Percentiles rank a stretch among this genome's conserved stretches.
phyloP scores from a whole-genome alignment of 2,329 filamentous ascomycete genomes.

The Talaromyces atroroseus region DNA sequence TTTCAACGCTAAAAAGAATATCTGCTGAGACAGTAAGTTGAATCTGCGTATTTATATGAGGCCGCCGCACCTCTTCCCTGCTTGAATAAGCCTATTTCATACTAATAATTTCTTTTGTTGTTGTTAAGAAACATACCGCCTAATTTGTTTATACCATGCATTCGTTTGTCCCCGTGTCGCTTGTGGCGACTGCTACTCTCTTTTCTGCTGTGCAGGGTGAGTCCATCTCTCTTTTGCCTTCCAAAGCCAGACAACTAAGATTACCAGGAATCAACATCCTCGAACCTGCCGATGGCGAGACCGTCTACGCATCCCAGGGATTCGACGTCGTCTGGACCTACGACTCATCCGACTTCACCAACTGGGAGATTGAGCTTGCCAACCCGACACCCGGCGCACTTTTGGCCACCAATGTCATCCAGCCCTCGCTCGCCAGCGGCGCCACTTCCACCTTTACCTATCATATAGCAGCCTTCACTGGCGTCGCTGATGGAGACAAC shows the following conservation, averaged over 20 bases:
- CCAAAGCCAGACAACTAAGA: background rate
- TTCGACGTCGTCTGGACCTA: conserved; percentile 14
- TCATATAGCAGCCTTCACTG: conserved; percentile 7
- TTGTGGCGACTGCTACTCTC: conserved; percentile 10
- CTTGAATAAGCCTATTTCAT: background rate
- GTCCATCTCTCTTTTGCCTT: background rate
- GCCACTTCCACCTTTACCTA: conserved; percentile 7
- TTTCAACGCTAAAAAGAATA: background rate
- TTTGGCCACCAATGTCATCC: conserved; percentile 10
- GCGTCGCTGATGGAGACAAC: conserved; percentile 7
- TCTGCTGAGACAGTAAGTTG: background rate
- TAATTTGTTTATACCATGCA: conserved; percentile 6
- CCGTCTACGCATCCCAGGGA: conserved; percentile 9
- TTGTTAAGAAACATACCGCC: background rate
- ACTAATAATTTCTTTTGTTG: conserved; percentile 6
- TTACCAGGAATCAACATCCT: conserved; percentile 9
- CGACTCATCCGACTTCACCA: conserved; percentile 10
- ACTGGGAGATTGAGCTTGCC: conserved; percentile 14
- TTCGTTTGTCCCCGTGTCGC: conserved; percentile 9
- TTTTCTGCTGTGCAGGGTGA: conserved; percentile 13
- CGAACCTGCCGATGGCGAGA: conserved; percentile 7
- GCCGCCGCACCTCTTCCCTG: background rate
- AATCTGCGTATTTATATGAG: background rate
- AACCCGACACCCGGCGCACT: conserved; percentile 4
- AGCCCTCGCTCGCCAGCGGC: background rate